A percentile compares a stretch with the other conserved stretches of the same genome.
phyloP scores from a whole-genome alignment of 2,329 filamentous ascomycete species.

The Grosmannia clavigera region DNA sequence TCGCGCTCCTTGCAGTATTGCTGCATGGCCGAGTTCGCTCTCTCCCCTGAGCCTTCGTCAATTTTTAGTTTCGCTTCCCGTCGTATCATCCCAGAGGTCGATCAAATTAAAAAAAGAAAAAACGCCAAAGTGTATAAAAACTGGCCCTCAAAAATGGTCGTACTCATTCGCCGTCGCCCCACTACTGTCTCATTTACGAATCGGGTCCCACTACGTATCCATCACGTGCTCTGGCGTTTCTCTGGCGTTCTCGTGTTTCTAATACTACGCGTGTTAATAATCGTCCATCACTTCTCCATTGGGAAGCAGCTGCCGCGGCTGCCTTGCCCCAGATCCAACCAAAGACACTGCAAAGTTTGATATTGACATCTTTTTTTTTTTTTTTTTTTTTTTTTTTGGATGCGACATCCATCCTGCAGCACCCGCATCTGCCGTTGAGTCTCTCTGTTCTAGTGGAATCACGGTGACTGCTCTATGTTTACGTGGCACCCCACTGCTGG shows the following conservation, averaged over 20 bases:
- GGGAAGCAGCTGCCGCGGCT: background rate
- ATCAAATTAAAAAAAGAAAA: background rate
- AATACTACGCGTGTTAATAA: background rate
- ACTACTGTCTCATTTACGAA: background rate
- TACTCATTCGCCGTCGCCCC: background rate
- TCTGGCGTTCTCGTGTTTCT: conserved; percentile 2
- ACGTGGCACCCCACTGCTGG: background rate
- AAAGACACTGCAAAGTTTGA: too few species aligned
- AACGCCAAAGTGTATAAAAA: background rate
- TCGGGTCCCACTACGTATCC: background rate
- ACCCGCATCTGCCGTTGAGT: too few species aligned
- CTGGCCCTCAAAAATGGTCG: too few species aligned
- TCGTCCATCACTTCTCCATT: background rate
- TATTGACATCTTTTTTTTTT: too few species aligned
- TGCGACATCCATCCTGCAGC: too few species aligned
- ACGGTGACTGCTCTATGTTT: background rate
- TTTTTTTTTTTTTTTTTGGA: too few species aligned
- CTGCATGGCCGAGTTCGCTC: too few species aligned
- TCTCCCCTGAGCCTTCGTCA: too few species aligned
- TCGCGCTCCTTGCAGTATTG: too few species aligned
- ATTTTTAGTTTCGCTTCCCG: background rate
- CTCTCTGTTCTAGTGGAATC: too few species aligned
- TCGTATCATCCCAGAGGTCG: background rate
- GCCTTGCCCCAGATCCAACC: background rate
- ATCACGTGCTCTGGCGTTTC: conserved; percentile 8